phyloP scores from a whole-genome alignment of 2,329 filamentous ascomycete genomes.

The Penicillium sp. region DNA sequence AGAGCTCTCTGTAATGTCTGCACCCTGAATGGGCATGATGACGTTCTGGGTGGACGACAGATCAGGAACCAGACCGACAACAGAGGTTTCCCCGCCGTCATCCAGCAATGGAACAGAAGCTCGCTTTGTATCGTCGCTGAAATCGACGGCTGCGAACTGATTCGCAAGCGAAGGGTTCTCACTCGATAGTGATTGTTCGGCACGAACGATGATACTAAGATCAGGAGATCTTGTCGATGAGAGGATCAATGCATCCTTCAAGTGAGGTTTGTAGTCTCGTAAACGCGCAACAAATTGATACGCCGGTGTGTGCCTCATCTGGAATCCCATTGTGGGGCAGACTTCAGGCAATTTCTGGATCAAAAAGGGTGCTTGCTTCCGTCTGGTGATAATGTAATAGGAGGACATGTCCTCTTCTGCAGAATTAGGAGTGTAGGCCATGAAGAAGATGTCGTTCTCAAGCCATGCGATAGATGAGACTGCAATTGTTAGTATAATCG shows the following conservation, averaged over 20 bases:
- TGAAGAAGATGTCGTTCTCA: conserved; percentile 79
- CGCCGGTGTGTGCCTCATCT: conserved; percentile 59
- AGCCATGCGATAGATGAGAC: conserved; percentile 85
- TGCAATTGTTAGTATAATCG: conserved; percentile 17
- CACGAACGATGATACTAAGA: conserved; percentile 73
- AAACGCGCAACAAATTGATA: conserved; percentile 77
- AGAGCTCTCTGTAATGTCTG: conserved; percentile 75
- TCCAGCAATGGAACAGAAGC: conserved; percentile 73
- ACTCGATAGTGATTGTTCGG: conserved; percentile 64
- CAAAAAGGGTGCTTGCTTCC: conserved; percentile 60
- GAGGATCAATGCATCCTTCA: conserved; percentile 79
- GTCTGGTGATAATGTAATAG: conserved; percentile 77
- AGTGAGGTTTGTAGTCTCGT: conserved; percentile 72
- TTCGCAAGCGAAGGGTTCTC: conserved; percentile 62
- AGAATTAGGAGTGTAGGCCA: conserved; percentile 67
- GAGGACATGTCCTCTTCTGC: conserved; percentile 61
- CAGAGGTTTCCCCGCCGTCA: conserved; percentile 65
- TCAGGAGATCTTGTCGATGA: conserved; percentile 78
- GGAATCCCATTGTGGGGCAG: conserved; percentile 66
- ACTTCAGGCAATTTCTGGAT: conserved; percentile 75
- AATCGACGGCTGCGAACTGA: conserved; percentile 59
- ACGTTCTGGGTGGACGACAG: conserved; percentile 80
- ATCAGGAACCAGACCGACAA: conserved; percentile 78
- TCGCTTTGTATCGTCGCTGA: conserved; percentile 72
- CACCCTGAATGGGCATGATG: conserved; percentile 69